Evolutionary conservation across 1,139 yeast species (phyloP).

Genomic region (Meyerozyma elateridarum): DNA sequence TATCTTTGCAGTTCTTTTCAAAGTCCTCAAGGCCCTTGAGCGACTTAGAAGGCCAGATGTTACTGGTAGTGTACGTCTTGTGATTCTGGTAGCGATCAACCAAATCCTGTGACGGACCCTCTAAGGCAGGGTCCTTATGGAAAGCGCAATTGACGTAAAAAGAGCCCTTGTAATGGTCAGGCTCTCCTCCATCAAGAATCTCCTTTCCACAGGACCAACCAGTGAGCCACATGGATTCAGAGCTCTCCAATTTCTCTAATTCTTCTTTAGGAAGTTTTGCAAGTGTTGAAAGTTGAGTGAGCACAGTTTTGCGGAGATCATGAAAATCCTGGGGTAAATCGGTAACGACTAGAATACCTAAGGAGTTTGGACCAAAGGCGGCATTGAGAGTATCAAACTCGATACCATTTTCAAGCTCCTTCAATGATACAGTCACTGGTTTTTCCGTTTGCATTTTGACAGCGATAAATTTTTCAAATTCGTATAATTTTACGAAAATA

Average conservation of each 20-base stretch:
- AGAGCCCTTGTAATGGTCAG: slow-evolving; percentile 55
- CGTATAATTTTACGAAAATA: no score
- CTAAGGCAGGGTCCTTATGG: slow-evolving; percentile 37
- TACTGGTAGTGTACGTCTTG: slow-evolving; percentile 45
- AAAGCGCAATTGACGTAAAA: slow-evolving; percentile 59
- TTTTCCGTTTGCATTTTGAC: not conserved
- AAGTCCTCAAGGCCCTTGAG: slow-evolving; percentile 22
- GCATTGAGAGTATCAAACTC: slow-evolving; percentile 26
- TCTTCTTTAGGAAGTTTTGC: slow-evolving; percentile 36
- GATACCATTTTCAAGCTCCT: slow-evolving; percentile 31
- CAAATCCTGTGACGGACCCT: slow-evolving; percentile 40
- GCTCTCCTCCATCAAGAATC: slow-evolving; percentile 33
- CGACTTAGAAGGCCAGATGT: slow-evolving; percentile 47
- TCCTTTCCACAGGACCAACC: slow-evolving; percentile 71
- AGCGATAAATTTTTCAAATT: not conserved
- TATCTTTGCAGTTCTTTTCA: slow-evolving; percentile 30
- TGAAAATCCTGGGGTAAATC: slow-evolving; percentile 37
- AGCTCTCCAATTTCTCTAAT: slow-evolving; percentile 38
- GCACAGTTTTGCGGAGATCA: slow-evolving; percentile 38
- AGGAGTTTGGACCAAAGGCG: slow-evolving; percentile 57
- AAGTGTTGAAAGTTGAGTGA: slow-evolving; percentile 41
- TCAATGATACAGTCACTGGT: slow-evolving; percentile 31
- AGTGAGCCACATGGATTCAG: slow-evolving; percentile 47
- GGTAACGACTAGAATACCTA: slow-evolving; percentile 49
- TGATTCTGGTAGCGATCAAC: slow-evolving; percentile 27